A percentile compares a stretch with the other conserved stretches of the same genome.
Evolutionary conservation across 1,139 yeast genomes (phyloP).

Genomic region (Yamadazyma taylorii): DNA sequence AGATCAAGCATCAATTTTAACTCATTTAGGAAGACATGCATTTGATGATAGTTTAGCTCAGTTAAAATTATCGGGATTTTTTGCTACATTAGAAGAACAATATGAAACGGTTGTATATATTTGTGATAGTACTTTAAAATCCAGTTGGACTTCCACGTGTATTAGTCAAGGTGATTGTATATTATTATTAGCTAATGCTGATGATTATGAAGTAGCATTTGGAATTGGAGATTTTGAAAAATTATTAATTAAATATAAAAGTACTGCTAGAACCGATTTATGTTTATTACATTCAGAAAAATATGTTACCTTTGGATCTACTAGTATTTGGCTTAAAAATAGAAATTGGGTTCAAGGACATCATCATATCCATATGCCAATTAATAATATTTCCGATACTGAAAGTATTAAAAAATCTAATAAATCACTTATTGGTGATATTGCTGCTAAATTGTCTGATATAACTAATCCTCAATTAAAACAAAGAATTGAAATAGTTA

Average conservation of each 20-base stretch:
- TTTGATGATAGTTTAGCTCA: slow-evolving; percentile 81
- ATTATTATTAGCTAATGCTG: slow-evolving; percentile 67
- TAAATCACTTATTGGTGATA: slow-evolving; percentile 30
- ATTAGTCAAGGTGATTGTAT: slow-evolving; percentile 94
- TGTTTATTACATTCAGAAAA: slow-evolving; percentile 83
- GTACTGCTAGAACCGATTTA: slow-evolving; percentile 86
- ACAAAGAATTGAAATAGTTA: slow-evolving; percentile 33
- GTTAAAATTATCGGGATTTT: slow-evolving; percentile 81
- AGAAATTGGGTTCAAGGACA: slow-evolving; percentile 92
- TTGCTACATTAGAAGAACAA: slow-evolving; percentile 87
- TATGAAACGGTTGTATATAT: slow-evolving; percentile 85
- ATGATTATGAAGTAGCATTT: slow-evolving; percentile 59
- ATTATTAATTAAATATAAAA: slow-evolving; percentile 68
- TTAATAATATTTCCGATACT: slow-evolving; percentile 21
- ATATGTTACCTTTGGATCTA: slow-evolving; percentile 80
- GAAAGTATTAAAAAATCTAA: slow-evolving; percentile 15
- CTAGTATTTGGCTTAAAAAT: slow-evolving; percentile 79
- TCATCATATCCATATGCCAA: slow-evolving; percentile 77
- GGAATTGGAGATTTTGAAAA: slow-evolving; percentile 85
- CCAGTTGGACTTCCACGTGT: slow-evolving; percentile 91
- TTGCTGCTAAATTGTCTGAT: slow-evolving; percentile 38
- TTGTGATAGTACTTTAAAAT: slow-evolving; percentile 80
- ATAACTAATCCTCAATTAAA: slow-evolving; percentile 37
- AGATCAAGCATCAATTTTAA: slow-evolving; percentile 78
- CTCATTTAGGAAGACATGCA: slow-evolving; percentile 87